phyloP scores from a whole-genome alignment of 139 green algal genomes.

The Monoraphidium neglectum region DNA sequence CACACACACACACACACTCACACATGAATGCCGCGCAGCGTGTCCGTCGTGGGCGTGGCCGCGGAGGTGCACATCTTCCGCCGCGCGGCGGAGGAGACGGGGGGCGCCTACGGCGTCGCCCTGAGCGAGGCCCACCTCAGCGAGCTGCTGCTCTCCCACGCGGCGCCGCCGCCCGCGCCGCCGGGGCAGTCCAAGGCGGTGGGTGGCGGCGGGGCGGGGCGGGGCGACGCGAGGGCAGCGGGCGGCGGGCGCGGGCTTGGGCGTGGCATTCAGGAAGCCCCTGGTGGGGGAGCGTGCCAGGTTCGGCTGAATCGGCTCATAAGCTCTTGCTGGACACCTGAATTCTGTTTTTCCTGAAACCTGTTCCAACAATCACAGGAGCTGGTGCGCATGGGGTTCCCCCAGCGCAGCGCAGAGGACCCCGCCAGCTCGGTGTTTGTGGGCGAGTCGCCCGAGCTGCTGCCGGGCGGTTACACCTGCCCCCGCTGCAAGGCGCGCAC shows the following conservation, averaged over 20 bases:
- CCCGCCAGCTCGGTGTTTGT: constrained; percentile 59
- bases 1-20: too few species aligned
- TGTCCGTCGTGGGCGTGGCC: constrained; percentile 57
- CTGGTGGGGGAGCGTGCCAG: too few species aligned
- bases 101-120: constrained; percentile 83
- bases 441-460: constrained; percentile 56
- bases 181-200: neutral
- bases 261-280: too few species aligned
- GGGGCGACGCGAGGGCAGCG: too few species aligned
- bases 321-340: too few species aligned
- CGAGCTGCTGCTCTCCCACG: constrained; percentile 29
- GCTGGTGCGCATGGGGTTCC: constrained; percentile 91
- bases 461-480: constrained; percentile 79
- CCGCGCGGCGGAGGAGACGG: constrained; percentile 72
- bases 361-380: too few species aligned
- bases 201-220: too few species aligned
- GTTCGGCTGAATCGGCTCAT: too few species aligned
- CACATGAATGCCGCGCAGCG: constrained; percentile 19
- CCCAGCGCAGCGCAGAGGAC: constrained; percentile 59
- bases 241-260: too few species aligned
- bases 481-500: constrained; percentile 66
- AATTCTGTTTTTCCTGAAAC: too few species aligned
- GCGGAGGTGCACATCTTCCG: constrained; percentile 82
- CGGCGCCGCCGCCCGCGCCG: constrained; percentile 10
- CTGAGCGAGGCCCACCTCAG: constrained; percentile 75